phyloP scores from a whole-genome alignment of 345 rosid species.

The Euphorbia peplus region DNA sequence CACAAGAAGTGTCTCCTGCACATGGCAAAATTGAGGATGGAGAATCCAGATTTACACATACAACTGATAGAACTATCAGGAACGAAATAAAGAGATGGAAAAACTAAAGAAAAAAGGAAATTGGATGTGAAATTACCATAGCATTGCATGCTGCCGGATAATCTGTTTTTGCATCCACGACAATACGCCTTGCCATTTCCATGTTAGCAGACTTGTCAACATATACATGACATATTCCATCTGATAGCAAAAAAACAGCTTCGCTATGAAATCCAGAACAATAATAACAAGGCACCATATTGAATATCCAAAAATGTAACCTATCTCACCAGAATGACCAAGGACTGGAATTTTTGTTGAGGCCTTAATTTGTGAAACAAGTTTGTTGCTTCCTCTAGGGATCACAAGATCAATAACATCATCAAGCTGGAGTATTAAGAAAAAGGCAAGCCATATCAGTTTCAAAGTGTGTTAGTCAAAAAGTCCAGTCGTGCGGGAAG shows the following conservation, averaged over 20 bases:
- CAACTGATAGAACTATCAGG: not conserved
- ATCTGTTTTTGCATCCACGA: constrained; percentile 87
- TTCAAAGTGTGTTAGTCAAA: not conserved
- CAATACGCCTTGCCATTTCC: constrained; percentile 76
- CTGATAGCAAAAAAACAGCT: constrained; percentile 35
- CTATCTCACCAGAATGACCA: constrained; percentile 86
- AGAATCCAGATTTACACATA: not conserved
- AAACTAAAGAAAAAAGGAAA: not conserved
- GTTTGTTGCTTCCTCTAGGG: constrained; percentile 97
- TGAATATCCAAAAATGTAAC: not conserved
- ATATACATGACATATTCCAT: constrained; percentile 96
- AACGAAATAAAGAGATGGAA: constrained; percentile 4
- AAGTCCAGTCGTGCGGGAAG: not conserved
- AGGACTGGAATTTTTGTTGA: constrained; percentile 95
- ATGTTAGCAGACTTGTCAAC: constrained; percentile 83
- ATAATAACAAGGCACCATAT: constrained; percentile 5
- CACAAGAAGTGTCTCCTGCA: constrained; percentile 94
- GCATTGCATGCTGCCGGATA: constrained; percentile 99
- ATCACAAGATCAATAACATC: constrained; percentile 98
- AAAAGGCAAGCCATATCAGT: constrained; percentile 18
- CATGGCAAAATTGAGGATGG: constrained; percentile 3
- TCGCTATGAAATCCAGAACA: constrained; percentile 12
- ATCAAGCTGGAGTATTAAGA: constrained; percentile 66
- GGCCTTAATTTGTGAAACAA: constrained; percentile 83
- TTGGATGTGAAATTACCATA: constrained; percentile 49